Base-by-base conservation (phyloP, 169 alveolate species). In the Plasmodium yoelii region DNA sequence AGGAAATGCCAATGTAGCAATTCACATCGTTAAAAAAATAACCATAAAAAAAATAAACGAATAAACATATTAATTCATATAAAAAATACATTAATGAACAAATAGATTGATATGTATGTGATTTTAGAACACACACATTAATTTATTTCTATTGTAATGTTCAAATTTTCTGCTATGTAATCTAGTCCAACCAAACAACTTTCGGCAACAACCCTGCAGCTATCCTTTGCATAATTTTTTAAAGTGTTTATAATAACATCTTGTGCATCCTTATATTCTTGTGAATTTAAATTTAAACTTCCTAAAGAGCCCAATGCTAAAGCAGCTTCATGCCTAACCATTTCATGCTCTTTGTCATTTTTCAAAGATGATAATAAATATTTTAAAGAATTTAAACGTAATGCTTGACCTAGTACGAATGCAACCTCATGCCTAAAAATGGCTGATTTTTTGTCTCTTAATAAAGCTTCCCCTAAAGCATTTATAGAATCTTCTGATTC, bases 311-410 rank as follows among this genome's bases (percentile, higher is more conserved):
- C 98, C 10, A 97, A 90, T 5, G 98, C 98, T 59, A 95, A 93
- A 18, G 98, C 98, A 6, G 97, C 98, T 65, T 97, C 98, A 80
- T 97, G 98, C 55, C 98, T 93, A 28, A 96, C 98, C 95, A 97
- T 96, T 61, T 96, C 96, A 71, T 95, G 96, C 72, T 96, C 97
- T 8, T 26, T 24, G 3, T 46, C 47, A 88, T 96, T 92, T 88
- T 57, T 89, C 57, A 96, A 88, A 51, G 96, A 95, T 46, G 80
- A 74, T 15, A 92, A 65, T 82, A 93, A 95, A 65, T 89, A 91
- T 57, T 56, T 93, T 51, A 77, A 92, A 2, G 94, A 94, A n/a
- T 88, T 89, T 73, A 73, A 61, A 56, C 90, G 92, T 61, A 94
- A 97, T 71, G 95, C 90, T 71, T 97, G 98, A 12, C 98, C 98